These are phyloP conservation scores for Neopestalotiopsis sp. DNA, from an alignment of 2,329 filamentous ascomycete genomes.

Conservation along the genomic window DNA sequence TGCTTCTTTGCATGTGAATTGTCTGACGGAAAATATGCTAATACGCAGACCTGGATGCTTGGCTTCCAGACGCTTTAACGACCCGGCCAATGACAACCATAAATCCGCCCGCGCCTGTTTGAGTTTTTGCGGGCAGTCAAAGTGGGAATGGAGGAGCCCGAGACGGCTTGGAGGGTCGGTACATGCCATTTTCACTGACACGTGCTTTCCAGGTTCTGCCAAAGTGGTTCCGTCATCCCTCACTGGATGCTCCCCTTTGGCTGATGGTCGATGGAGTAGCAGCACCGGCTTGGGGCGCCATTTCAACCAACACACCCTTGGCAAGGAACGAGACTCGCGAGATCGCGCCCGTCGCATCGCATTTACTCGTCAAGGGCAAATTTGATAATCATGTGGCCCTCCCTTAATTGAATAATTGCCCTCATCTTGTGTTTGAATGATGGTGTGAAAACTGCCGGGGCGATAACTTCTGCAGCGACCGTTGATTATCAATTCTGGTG, in stretches of 20 bases:
- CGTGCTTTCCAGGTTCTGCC: slow-evolving; percentile 7
- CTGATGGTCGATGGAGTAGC: background rate
- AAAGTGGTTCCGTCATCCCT: slow-evolving; percentile 11
- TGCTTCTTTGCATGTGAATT: slow-evolving; percentile 15
- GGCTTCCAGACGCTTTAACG: background rate
- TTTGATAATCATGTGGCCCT: slow-evolving; percentile 10
- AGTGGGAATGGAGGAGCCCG: background rate
- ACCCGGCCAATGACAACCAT: slow-evolving; percentile 4
- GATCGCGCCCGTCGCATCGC: slow-evolving; percentile 5
- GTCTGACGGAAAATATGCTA: background rate
- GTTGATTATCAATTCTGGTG: background rate
- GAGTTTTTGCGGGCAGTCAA: slow-evolving; percentile 10
- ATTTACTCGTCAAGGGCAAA: slow-evolving; percentile 8
- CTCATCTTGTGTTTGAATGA: background rate
- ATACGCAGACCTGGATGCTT: background rate
- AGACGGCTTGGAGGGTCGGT: background rate
- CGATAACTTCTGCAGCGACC: background rate
- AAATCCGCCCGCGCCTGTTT: slow-evolving; percentile 3
- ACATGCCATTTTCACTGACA: slow-evolving; percentile 5
- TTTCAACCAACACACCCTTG: background rate
- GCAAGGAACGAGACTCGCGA: background rate
- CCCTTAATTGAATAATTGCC: slow-evolving; percentile 1
- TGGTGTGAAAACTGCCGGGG: background rate
- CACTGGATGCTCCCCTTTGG: background rate
- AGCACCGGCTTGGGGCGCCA: background rate